These are phyloP conservation scores for Ambrosia trifida DNA, from an alignment of 129 eudicot species.

Conservation along the genomic window DNA sequence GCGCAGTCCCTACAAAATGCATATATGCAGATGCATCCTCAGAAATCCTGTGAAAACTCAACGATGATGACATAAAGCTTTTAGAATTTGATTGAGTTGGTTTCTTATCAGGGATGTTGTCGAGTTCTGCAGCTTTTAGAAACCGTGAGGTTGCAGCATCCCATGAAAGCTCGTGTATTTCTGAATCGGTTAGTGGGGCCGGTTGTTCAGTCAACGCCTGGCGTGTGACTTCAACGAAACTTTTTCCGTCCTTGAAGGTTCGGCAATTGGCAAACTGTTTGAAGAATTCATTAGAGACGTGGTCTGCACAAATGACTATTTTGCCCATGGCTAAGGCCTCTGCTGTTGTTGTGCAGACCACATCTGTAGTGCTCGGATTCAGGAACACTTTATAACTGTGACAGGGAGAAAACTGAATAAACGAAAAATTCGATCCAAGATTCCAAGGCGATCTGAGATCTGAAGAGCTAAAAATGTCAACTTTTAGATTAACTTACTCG, in stretches of 20 bases:
- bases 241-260: constrained; percentile 61
- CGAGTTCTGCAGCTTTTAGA: constrained; percentile 57
- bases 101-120: constrained; percentile 41
- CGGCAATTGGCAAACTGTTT: constrained; percentile 91
- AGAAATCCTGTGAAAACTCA: constrained; percentile 47
- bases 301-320: constrained; percentile 89
- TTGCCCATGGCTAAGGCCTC: constrained; percentile 99
- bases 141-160: constrained; percentile 91
- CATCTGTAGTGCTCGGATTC: constrained; percentile 98
- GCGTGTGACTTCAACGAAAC: constrained; percentile 66
- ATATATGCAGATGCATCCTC: constrained; percentile 87
- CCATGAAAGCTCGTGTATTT: constrained; percentile 90
- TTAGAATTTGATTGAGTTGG: constrained; percentile 38
- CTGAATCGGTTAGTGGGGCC: constrained; percentile 57
- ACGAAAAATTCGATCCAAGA: no score
- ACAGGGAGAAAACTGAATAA: neutral
- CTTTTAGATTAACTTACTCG: constrained; percentile 54
- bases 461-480: neutral
- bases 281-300: constrained; percentile 89
- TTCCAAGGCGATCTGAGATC: no score
- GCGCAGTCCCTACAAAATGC: constrained; percentile 70
- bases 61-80: constrained; percentile 58
- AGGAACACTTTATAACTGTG: constrained; percentile 88
- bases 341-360: constrained; percentile 89
- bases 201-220: constrained; percentile 69